Conservation (phyloP, 495 filamentous ascomycete species). For the Penicillium waksmanii region DNA sequence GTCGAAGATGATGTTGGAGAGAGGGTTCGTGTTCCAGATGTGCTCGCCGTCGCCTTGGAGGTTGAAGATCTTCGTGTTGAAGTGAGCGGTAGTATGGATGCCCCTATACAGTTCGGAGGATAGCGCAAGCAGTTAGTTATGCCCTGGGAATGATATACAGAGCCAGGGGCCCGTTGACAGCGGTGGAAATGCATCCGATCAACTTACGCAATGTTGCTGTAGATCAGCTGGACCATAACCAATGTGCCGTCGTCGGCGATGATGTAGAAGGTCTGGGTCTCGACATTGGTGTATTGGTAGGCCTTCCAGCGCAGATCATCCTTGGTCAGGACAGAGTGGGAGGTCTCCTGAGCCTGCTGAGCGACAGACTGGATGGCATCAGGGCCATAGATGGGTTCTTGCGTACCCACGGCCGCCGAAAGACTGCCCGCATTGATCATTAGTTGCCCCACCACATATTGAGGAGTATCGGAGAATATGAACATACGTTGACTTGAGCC, state of each 20-base stretch:
- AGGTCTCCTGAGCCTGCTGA: constrained; percentile 73
- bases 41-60: constrained; percentile 64
- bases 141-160: not conserved
- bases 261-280: constrained; percentile 96
- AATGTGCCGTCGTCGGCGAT: constrained; percentile 76
- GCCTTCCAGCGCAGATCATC: constrained; percentile 81
- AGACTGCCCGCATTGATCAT: constrained; percentile 57
- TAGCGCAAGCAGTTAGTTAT: constrained; percentile 4
- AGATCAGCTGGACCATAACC: constrained; percentile 87
- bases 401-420: constrained; percentile 89
- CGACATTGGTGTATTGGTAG: constrained; percentile 83
- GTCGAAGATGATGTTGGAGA: constrained; percentile 80
- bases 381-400: constrained; percentile 95
- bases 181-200: not conserved
- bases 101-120: constrained; percentile 57
- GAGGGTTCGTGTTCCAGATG: constrained; percentile 78
- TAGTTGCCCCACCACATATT: constrained; percentile 22
- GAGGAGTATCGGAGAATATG: constrained; percentile 1
- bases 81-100: constrained; percentile 86
- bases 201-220: constrained; percentile 94
- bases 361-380: constrained; percentile 84
- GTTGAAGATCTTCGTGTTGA: constrained; percentile 89
- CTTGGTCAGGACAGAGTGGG: constrained; percentile 78
- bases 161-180: not conserved
- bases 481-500: constrained; percentile 73